phyloP scores from a whole-genome alignment of 352 stramenopile species.

The Phytophthora kernoviae region DNA sequence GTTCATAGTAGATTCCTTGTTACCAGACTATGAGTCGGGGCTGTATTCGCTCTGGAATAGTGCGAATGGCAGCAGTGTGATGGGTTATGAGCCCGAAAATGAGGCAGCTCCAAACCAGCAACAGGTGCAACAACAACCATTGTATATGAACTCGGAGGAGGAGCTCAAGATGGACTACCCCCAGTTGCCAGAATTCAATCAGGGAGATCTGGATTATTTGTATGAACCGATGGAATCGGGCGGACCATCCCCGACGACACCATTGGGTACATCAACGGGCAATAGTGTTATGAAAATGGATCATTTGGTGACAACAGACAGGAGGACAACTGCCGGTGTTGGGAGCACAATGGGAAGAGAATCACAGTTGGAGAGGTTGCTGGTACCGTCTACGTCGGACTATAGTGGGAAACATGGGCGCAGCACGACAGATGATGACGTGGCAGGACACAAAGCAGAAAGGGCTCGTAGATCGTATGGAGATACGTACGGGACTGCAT shows the following conservation, averaged over 20 bases:
- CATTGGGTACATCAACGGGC: conserved; percentile 29
- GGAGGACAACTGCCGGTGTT: conserved; percentile 4
- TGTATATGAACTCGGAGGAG: conserved; percentile 57
- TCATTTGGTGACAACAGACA: conserved; percentile 25
- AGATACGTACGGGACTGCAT: conserved; percentile 12
- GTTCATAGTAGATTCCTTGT: conserved; percentile 60
- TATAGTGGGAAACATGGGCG: conserved; percentile 45
- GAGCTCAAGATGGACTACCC: conserved; percentile 81
- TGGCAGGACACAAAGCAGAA: conserved; percentile 8
- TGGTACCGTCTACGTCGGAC: conserved; percentile 27
- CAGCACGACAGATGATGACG: conserved; percentile 8
- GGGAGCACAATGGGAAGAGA: conserved; percentile 21
- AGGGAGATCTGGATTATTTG: conserved; percentile 76
- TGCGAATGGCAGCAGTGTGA: conserved; percentile 36
- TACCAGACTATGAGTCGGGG: conserved; percentile 72
- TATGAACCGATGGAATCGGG: conserved; percentile 61
- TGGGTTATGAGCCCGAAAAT: conserved; percentile 60
- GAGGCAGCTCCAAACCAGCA: conserved; percentile 26
- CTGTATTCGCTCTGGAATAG: conserved; percentile 78
- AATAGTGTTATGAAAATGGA: conserved; percentile 41
- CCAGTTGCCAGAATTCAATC: conserved; percentile 69
- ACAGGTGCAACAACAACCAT: conserved; percentile 22
- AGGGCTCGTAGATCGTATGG: conserved; percentile 21
- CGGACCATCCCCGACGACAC: conserved; percentile 50
- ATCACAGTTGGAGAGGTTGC: conserved; percentile 48